Conservation (phyloP, 345 rosid genomes). For the Iberis pinnata region DNA sequence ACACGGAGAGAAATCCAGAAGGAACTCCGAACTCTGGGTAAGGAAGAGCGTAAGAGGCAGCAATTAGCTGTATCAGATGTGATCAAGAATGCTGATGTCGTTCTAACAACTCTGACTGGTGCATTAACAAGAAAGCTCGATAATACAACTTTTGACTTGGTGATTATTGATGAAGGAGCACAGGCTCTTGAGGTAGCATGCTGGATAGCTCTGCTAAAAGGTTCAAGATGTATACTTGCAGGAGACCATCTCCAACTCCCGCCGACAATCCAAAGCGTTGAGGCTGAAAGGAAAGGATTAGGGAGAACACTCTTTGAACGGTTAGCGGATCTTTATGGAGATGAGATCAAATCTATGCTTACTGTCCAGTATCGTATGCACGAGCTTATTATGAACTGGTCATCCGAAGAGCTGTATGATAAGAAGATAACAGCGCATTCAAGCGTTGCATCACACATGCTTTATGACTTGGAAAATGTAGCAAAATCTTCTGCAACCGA, state of each 20-base stretch:
- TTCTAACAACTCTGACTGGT: constrained; percentile 87
- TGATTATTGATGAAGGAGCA: constrained; percentile 96
- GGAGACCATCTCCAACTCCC: constrained; percentile 99
- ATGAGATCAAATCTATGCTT: constrained; percentile 78
- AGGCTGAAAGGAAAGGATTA: constrained; percentile 90
- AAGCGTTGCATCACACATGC: constrained; percentile 79
- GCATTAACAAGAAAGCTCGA: constrained; percentile 70
- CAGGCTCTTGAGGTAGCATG: constrained; percentile 98
- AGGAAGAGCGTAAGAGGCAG: constrained; percentile 94
- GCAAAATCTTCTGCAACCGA: constrained; percentile 65
- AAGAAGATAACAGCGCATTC: constrained; percentile 76
- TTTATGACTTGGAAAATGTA: constrained; percentile 71
- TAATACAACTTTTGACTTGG: constrained; percentile 69
- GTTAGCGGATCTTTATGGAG: constrained; percentile 68
- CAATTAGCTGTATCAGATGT: constrained; percentile 91
- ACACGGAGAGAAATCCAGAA: constrained; percentile 78
- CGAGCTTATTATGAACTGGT: constrained; percentile 96
- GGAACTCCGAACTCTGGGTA: constrained; percentile 75
- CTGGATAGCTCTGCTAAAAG: constrained; percentile 88
- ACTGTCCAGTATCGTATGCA: constrained; percentile 97
- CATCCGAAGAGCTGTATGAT: constrained; percentile 77
- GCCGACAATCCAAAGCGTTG: constrained; percentile 86
- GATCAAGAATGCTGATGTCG: constrained; percentile 70
- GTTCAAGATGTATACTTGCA: constrained; percentile 83
- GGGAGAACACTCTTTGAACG: constrained; percentile 96